Evolutionary conservation across 2,329 filamentous ascomycete genomes (phyloP), one percentile per base, ranked within the genome.

Genomic region (Pseudocercospora musae): DNA sequence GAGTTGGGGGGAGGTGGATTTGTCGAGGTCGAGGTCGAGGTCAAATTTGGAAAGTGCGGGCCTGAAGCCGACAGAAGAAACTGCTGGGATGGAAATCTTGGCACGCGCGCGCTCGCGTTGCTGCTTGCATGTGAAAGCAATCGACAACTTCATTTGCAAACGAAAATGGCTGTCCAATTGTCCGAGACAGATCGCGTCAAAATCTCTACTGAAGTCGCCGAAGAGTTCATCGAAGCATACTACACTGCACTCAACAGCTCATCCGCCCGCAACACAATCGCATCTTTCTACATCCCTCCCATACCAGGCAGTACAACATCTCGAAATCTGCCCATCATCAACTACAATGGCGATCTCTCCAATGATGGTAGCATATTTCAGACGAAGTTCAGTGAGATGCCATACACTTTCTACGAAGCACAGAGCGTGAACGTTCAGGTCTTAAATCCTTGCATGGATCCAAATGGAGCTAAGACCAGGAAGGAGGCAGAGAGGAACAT

Each of bases 351-450:
- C 70, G 87, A 87, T 53, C 77, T 85, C 2, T 79, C 91, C 40
- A 76, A 83, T 33, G 82, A 85, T 60, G 88, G 87, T 0, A 78
- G 80, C 56, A 86, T 87, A 49, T 88, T 92, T 70, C 86, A 89
- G 69, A 82, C 82, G 18, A 83, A 92, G 27, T 89, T 92, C 67
- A 82, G 62, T 11, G 60, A 87, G 61, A 84, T 89, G 77, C 85
- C 79, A 69, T 77, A 79, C 78, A 78, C 87, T 15, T 77, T 82
- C 68, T 95, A 91, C 78, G 90, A 94, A 60, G 82, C 92, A 59
- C 87, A 91, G 72, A 87, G 86, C 13, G 86, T 89, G 69, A 90
- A 96, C 76, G 87, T 87, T 62, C 91, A 96, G 67, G 85, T 92
- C 52, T 79, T 94, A 71, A 95, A 94, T 77, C 82, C 85, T 10